Conservation (phyloP, 1,284 basidiomycete species). For the Jaminaea rosea region DNA sequence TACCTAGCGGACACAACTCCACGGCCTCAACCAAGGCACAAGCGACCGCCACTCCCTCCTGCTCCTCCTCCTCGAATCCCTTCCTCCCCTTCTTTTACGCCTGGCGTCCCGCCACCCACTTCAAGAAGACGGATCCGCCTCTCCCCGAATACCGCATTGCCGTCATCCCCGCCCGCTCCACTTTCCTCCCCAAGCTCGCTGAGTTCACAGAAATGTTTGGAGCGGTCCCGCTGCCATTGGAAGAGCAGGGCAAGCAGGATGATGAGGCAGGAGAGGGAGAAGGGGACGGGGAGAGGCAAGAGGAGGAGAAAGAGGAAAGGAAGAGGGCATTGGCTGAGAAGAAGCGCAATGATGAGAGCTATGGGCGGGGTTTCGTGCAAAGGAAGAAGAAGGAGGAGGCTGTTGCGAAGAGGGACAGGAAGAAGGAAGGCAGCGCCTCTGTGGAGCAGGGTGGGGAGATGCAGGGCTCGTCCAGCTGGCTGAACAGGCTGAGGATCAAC, state of each 20-base stretch:
- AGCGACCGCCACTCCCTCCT: too few species aligned
- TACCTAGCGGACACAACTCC: conserved; percentile 58
- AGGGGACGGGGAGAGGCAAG: conserved; percentile 3
- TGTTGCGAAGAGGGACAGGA: background rate
- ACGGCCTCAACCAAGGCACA: background rate
- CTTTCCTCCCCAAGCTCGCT: conserved; percentile 15
- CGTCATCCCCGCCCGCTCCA: conserved; percentile 50
- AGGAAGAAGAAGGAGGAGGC: conserved; percentile 1
- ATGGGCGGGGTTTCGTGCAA: conserved; percentile 4
- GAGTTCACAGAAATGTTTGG: conserved; percentile 34
- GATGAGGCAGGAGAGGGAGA: background rate
- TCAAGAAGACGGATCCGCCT: conserved; percentile 68
- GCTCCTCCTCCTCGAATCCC: conserved; percentile 1
- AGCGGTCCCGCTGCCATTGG: conserved; percentile 26
- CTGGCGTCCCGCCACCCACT: conserved; percentile 80
- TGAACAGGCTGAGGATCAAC: background rate
- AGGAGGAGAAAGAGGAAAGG: conserved; percentile 13
- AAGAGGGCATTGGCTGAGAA: conserved; percentile 7
- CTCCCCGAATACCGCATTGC: conserved; percentile 79
- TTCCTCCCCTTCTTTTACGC: conserved; percentile 64
- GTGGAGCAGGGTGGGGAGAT: background rate
- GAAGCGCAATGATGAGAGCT: conserved; percentile 13
- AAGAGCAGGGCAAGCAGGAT: conserved; percentile 4
- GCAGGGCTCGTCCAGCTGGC: background rate
- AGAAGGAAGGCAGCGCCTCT: too few species aligned